phyloP scores from a whole-genome alignment of 1,284 basidiomycete genomes.

The Cystobasidiaceae sp. region DNA sequence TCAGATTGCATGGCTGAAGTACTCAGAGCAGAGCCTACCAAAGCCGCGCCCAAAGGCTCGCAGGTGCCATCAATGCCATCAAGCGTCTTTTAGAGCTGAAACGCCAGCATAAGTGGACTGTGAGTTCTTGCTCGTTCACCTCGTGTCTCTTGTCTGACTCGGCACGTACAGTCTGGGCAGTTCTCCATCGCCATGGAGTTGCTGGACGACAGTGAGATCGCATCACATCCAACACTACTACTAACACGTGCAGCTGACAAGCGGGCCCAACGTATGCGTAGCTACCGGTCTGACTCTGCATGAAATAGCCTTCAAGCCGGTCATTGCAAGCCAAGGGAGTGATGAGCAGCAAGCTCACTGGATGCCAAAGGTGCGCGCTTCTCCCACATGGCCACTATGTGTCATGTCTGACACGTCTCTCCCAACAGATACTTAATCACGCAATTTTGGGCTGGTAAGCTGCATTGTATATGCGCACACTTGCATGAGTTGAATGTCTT shows the following conservation, averaged over 20 bases:
- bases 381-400: neutral
- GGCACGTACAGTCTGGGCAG: neutral
- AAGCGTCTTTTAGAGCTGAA: slow-evolving; percentile 58
- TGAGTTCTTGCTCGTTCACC: neutral
- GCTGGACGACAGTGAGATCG: neutral
- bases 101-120: slow-evolving; percentile 54
- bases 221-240: neutral
- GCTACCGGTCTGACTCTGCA: slow-evolving; percentile 8
- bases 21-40: slow-evolving; percentile 52
- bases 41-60: slow-evolving; percentile 54
- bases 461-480: neutral
- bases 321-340: slow-evolving; percentile 32
- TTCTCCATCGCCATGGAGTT: slow-evolving; percentile 2
- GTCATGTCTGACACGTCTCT: neutral
- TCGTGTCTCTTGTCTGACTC: neutral
- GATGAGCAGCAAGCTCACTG: slow-evolving; percentile 49
- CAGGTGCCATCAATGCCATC: slow-evolving; percentile 53
- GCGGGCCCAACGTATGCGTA: neutral
- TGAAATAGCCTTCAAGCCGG: slow-evolving; percentile 33
- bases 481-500: neutral
- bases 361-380: slow-evolving; percentile 36
- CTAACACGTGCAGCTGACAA: neutral
- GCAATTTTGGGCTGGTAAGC: slow-evolving; percentile 20
- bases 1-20: neutral
- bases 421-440: neutral